Evolutionary conservation across 225 moss, liverwort and hornwort species (phyloP), one percentile per base, ranked within the genome.

Genomic region (Sphagnum tenellum): DNA sequence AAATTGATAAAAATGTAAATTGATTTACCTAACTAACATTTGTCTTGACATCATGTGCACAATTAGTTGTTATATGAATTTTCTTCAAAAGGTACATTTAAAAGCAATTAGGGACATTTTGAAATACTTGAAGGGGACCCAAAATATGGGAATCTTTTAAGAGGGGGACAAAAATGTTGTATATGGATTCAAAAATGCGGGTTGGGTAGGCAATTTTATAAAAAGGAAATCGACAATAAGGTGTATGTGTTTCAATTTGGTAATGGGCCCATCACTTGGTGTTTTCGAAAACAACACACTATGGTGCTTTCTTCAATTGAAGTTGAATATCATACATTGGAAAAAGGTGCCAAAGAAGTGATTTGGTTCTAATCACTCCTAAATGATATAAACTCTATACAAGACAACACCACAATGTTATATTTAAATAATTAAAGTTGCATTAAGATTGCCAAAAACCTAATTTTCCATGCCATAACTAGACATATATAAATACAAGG

Each of bases 401-500:
- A n/a, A 47, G 47, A 58, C 8, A 8, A 3, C 5, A 3, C 59
- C 12, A 13, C 47, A 45, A 6, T n/a, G 2, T 47, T 67, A 1
- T 2, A 7, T 12, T 46, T 4, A 44, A 56, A 71, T 5, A 71
- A 64, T 14, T 3, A 12, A 12, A 12, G 56, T 3, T 49, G 56
- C 29, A 55, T 71, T 8, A 71, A 71, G 4, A 49, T 71, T 2
- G 64, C 64, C 0, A 8, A 49, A 3, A 71, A 64, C 8, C 71
- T 56, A 0, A 9, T 70, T 1, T 65, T 63, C 11, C 64, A 71
- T 46, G 48, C 63, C 3, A 14, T 55, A 1, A 44, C 63, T 2
- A 71, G 64, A 13, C 64, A 71, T 13, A 46, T 70, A 3, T 46
- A 64, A 44, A 3, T 70, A 5, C 5, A n/a, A 29, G 1, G 1